Percentiles rank a stretch among this genome's conserved stretches.
phyloP scores from a whole-genome alignment of 495 filamentous ascomycete genomes.

The Hyaloscypha variabilis region DNA sequence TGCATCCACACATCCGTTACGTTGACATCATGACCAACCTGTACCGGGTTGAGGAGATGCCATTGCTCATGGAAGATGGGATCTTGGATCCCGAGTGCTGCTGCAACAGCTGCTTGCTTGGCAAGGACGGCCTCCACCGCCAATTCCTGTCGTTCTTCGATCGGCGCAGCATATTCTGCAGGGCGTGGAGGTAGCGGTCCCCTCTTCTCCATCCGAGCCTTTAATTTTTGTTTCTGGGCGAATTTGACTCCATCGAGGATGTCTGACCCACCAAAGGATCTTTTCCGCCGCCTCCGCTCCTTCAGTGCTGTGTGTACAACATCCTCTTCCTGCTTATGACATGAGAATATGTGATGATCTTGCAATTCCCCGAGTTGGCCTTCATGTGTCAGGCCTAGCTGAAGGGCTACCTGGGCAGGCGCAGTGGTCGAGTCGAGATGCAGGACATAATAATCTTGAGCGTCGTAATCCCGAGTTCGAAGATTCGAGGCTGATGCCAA shows the following conservation, averaged over 20 bases:
- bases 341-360: slow-evolving; percentile 85
- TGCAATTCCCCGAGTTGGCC: slow-evolving; percentile 79
- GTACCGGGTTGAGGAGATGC: slow-evolving; percentile 86
- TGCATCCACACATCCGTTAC: slow-evolving; percentile 89
- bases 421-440: slow-evolving; percentile 54
- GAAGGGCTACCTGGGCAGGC: slow-evolving; percentile 71
- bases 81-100: slow-evolving; percentile 72
- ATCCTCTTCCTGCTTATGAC: slow-evolving; percentile 58
- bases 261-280: slow-evolving; percentile 53
- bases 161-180: slow-evolving; percentile 27
- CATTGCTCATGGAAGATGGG: slow-evolving; percentile 94
- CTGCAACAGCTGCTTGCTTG: slow-evolving; percentile 61
- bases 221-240: slow-evolving; percentile 79
- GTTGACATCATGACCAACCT: slow-evolving; percentile 90
- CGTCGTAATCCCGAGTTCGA: slow-evolving; percentile 45
- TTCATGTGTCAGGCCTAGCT: slow-evolving; percentile 79
- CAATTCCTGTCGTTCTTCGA: slow-evolving; percentile 34
- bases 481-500: slow-evolving; percentile 46
- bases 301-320: slow-evolving; percentile 42
- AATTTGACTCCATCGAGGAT: slow-evolving; percentile 74
- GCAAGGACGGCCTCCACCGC: slow-evolving; percentile 45
- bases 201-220: slow-evolving; percentile 77
- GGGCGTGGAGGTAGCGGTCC: slow-evolving; percentile 50
- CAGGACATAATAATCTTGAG: slow-evolving; percentile 73
- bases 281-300: slow-evolving; percentile 59